These are phyloP conservation scores for Dunaliella sp. DNA, from an alignment of 139 green algal genomes.

Conservation along the genomic window DNA sequence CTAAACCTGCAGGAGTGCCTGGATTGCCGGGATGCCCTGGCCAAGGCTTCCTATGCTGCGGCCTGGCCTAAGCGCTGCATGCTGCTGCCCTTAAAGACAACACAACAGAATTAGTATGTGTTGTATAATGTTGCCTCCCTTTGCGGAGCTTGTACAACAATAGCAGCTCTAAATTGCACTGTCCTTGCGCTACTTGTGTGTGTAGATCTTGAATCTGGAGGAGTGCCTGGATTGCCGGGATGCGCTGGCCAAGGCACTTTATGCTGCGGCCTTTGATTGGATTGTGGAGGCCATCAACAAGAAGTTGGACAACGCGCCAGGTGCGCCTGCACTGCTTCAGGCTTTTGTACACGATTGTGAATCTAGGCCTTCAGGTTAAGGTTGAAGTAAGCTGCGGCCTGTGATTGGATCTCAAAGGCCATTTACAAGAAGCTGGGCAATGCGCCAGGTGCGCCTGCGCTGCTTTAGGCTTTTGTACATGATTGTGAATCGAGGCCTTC, in stretches of 20 bases:
- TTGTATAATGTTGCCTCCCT: too few species aligned
- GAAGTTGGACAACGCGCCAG: slow-evolving; percentile 41
- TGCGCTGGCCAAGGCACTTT: slow-evolving; percentile 85
- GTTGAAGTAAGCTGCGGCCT: slow-evolving; percentile 78
- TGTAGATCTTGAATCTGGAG: slow-evolving; percentile 50
- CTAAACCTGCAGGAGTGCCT: slow-evolving; percentile 61
- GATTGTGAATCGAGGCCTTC: too few species aligned
- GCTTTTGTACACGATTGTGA: too few species aligned
- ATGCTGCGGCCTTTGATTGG: slow-evolving; percentile 73
- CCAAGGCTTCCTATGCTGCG: slow-evolving; percentile 82
- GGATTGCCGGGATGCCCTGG: slow-evolving; percentile 76
- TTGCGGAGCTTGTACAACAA: too few species aligned
- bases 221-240: slow-evolving; percentile 73
- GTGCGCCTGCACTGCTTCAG: too few species aligned
- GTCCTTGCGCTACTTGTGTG: too few species aligned
- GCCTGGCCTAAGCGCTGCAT: slow-evolving; percentile 87
- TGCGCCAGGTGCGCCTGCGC: background rate
- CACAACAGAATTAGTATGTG: too few species aligned
- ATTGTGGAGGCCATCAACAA: slow-evolving; percentile 70
- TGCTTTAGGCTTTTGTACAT: too few species aligned
- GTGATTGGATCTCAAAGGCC: slow-evolving; percentile 67
- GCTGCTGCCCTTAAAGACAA: slow-evolving; percentile 65
- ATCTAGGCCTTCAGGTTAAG: too few species aligned
- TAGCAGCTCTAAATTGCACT: too few species aligned
- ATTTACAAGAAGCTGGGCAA: slow-evolving; percentile 68